phyloP scores from a whole-genome alignment of 352 stramenopile genomes.

The Globisporangium ultimum region DNA sequence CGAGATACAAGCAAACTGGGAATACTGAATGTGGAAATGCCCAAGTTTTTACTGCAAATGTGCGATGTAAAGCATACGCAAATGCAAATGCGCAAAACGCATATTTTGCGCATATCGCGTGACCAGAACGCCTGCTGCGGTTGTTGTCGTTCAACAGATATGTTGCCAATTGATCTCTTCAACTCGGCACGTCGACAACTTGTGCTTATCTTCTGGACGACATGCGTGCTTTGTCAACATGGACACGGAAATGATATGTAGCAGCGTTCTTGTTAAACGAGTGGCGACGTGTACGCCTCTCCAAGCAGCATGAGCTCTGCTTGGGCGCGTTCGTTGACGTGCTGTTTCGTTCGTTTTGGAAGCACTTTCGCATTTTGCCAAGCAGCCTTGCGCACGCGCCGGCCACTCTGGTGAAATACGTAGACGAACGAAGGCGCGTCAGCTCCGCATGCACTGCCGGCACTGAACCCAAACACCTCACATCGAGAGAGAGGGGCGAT shows the following conservation, averaged over 20 bases:
- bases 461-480: too few relatives aligned
- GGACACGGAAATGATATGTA: background rate
- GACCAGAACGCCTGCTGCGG: background rate
- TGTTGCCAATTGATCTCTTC: background rate
- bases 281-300: too few relatives aligned
- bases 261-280: background rate
- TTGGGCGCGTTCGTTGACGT: background rate
- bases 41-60: too few relatives aligned
- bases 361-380: background rate
- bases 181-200: background rate
- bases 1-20: too few relatives aligned
- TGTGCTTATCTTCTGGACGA: background rate
- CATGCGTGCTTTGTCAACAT: background rate
- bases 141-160: background rate
- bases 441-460: background rate
- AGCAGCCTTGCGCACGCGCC: background rate
- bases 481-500: background rate
- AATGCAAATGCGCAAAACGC: too few relatives aligned
- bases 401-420: background rate
- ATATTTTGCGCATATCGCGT: too few relatives aligned
- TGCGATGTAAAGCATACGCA: too few relatives aligned
- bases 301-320: background rate
- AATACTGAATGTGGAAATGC: too few relatives aligned
- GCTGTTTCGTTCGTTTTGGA: background rate
- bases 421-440: background rate